Conservation (phyloP, 495 filamentous ascomycete genomes). For the Aspergillus leporis region DNA sequence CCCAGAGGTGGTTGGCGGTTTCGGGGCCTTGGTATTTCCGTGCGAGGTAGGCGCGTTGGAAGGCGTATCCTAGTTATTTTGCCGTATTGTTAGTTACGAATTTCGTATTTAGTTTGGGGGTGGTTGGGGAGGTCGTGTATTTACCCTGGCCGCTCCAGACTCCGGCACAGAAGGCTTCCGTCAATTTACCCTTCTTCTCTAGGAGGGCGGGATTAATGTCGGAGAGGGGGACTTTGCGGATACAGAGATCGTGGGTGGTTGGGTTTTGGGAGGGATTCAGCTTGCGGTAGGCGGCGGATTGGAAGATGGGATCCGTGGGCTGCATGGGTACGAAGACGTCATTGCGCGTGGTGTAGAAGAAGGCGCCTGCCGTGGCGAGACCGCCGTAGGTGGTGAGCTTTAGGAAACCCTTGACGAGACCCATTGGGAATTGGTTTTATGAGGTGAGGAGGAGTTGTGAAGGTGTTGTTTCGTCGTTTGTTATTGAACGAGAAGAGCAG, state of each 20-base stretch:
- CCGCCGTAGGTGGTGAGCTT: conserved; percentile 44
- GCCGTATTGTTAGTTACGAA: not conserved
- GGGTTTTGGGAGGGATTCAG: conserved; percentile 65
- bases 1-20: conserved; percentile 67
- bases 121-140: not conserved
- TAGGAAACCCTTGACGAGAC: conserved; percentile 44
- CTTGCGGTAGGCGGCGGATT: conserved; percentile 51
- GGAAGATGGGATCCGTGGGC: conserved; percentile 61
- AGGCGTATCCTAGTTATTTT: conserved; percentile 53
- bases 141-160: conserved; percentile 66
- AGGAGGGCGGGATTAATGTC: conserved; percentile 66
- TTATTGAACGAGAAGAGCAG: not conserved
- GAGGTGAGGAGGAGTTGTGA: not conserved
- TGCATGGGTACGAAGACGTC: conserved; percentile 50
- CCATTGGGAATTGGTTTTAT: no score
- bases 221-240: conserved; percentile 60
- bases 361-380: conserved; percentile 42
- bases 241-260: conserved; percentile 59
- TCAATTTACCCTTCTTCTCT: conserved; percentile 58
- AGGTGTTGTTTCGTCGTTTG: no score
- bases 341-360: conserved; percentile 47
- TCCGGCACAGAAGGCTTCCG: conserved; percentile 63
- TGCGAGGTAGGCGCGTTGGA: conserved; percentile 61
- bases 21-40: conserved; percentile 61
- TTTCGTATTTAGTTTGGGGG: not conserved